Percentiles rank a stretch among this genome's conserved stretches.
These are phyloP conservation scores for Harringtonia aguacate DNA, from an alignment of 2,329 filamentous ascomycete genomes.

Conservation along the genomic window DNA sequence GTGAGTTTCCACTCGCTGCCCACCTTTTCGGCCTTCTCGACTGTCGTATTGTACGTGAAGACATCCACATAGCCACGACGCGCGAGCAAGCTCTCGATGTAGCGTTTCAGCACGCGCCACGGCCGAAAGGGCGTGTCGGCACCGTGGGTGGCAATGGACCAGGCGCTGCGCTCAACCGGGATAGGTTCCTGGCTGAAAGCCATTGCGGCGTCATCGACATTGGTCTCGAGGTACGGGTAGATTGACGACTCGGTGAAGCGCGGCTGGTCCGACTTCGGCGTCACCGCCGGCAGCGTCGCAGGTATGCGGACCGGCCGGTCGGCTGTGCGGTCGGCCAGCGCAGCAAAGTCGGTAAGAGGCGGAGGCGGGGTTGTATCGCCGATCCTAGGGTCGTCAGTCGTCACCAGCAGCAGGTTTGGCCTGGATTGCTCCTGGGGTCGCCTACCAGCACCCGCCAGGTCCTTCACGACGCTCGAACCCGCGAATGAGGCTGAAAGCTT, in stretches of 20 bases:
- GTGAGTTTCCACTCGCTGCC: constrained; percentile 40
- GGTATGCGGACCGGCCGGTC: constrained; percentile 38
- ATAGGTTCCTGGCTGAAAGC: constrained; percentile 27
- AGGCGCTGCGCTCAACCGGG: not conserved
- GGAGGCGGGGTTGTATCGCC: constrained; percentile 33
- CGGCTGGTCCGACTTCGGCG: constrained; percentile 20
- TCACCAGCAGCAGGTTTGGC: too few relatives aligned
- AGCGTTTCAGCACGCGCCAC: constrained; percentile 43
- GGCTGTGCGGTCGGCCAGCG: constrained; percentile 32
- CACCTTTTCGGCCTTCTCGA: constrained; percentile 45
- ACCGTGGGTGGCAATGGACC: constrained; percentile 41
- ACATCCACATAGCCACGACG: constrained; percentile 20
- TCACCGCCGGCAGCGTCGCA: constrained; percentile 31
- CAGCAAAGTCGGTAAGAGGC: constrained; percentile 17
- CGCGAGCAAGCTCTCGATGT: constrained; percentile 39
- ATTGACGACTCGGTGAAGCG: constrained; percentile 8
- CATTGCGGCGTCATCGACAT: constrained; percentile 50
- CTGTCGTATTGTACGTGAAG: constrained; percentile 46
- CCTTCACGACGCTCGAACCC: constrained; percentile 31
- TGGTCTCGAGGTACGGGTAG: constrained; percentile 30
- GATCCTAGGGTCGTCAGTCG: constrained; percentile 33
- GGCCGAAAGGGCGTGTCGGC: constrained; percentile 50
- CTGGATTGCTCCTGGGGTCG: too few relatives aligned
- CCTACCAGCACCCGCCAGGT: constrained; percentile 36
- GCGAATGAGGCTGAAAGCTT: constrained; percentile 27